Evolutionary conservation across 805 yeast species (phyloP).

Genomic region (Teunomyces barrocoloradensis): DNA sequence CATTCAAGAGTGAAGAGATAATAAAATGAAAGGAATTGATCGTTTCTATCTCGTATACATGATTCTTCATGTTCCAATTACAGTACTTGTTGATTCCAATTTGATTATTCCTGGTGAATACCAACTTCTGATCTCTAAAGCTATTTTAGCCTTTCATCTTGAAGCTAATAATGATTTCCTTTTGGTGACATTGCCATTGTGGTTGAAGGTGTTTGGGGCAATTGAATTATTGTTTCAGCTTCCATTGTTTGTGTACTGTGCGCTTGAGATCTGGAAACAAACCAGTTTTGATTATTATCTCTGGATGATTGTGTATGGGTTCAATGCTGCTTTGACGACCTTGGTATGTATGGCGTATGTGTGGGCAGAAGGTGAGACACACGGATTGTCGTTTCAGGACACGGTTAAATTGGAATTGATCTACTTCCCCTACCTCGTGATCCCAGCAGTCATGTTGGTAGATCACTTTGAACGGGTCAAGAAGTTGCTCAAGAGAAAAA

Average conservation of each 20-base stretch:
- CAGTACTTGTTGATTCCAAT: constrained; percentile 71
- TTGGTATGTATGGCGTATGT: constrained; percentile 64
- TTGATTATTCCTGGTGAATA: constrained; percentile 59
- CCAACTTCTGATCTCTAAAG: constrained; percentile 47
- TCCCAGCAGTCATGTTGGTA: constrained; percentile 57
- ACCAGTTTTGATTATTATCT: constrained; percentile 9
- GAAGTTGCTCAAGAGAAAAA: not conserved
- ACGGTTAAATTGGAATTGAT: constrained; percentile 45
- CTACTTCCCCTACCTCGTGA: constrained; percentile 68
- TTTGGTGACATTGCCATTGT: constrained; percentile 54
- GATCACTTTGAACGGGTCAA: constrained; percentile 32
- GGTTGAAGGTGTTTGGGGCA: constrained; percentile 72
- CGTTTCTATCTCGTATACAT: constrained; percentile 49
- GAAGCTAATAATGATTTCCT: constrained; percentile 69
- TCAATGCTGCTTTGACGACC: constrained; percentile 82
- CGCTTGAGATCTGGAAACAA: constrained; percentile 17
- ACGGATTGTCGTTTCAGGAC: constrained; percentile 40
- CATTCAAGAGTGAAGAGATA: too few relatives aligned
- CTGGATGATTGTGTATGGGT: constrained; percentile 64
- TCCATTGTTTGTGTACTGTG: constrained; percentile 59
- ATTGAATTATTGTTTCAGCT: constrained; percentile 74
- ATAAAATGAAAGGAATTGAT: not conserved
- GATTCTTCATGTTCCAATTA: constrained; percentile 70
- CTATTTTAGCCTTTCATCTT: constrained; percentile 59
- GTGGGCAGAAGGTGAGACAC: constrained; percentile 25